Conservation (phyloP, 2,329 filamentous ascomycete genomes). For the Aspergillus thermomutatus region DNA sequence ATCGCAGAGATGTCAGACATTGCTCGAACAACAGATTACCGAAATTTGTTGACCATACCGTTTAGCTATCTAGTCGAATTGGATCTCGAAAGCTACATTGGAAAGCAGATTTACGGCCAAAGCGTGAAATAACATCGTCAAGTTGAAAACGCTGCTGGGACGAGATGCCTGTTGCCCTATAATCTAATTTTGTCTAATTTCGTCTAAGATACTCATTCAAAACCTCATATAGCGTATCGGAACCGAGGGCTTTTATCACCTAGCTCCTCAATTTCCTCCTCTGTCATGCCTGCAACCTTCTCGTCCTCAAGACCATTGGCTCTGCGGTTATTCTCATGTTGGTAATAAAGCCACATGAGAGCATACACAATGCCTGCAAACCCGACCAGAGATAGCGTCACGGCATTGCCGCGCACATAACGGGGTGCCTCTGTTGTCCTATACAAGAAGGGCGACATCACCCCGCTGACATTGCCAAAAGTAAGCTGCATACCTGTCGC, state of each 20-base stretch:
- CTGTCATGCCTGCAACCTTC: slow-evolving; percentile 37
- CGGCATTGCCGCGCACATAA: slow-evolving; percentile 61
- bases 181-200: not conserved
- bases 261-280: slow-evolving; percentile 43
- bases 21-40: no score
- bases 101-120: not conserved
- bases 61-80: no score
- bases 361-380: slow-evolving; percentile 53
- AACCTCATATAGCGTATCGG: slow-evolving; percentile 33
- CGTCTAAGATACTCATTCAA: not conserved
- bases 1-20: no score
- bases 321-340: slow-evolving; percentile 45
- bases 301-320: slow-evolving; percentile 36
- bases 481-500: slow-evolving; percentile 69
- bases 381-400: slow-evolving; percentile 58
- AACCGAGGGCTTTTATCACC: slow-evolving; percentile 43
- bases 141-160: not conserved
- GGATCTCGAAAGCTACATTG: no score
- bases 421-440: slow-evolving; percentile 49
- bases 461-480: slow-evolving; percentile 66
- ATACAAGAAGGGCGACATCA: slow-evolving; percentile 65
- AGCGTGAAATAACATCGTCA: not conserved
- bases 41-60: no score
- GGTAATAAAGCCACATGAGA: slow-evolving; percentile 55
- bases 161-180: not conserved